Evolutionary conservation across 176 grass and related monocot genomes (phyloP).

Genomic region (Phoenix roebelenii): DNA sequence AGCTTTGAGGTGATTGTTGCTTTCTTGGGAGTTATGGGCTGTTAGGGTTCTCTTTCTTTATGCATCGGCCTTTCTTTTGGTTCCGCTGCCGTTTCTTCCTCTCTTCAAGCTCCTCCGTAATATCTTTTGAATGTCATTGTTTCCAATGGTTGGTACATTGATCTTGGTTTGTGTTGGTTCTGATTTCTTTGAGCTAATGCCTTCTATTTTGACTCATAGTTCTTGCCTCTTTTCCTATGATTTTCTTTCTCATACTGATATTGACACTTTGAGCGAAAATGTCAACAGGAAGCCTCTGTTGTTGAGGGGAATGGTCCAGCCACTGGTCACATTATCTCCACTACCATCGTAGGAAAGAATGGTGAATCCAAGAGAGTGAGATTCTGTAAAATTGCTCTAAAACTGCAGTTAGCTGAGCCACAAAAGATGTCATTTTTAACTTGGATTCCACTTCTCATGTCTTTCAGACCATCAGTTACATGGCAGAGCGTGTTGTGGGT

Average conservation of each 20-base stretch:
- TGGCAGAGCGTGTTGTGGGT: constrained; percentile 82
- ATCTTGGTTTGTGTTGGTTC: background rate
- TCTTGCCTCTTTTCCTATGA: background rate
- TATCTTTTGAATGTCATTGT: too few relatives aligned
- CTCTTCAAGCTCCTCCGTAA: too few relatives aligned
- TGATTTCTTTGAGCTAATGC: background rate
- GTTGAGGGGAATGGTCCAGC: constrained; percentile 48
- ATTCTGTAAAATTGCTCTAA: background rate
- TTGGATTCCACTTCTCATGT: constrained; percentile 2
- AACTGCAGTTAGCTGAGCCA: background rate
- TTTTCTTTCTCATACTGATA: constrained; percentile 8
- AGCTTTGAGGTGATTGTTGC: too few relatives aligned
- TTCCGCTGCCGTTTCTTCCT: too few relatives aligned
- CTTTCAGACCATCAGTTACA: constrained; percentile 80
- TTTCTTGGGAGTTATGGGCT: too few relatives aligned
- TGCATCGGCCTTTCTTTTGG: too few relatives aligned
- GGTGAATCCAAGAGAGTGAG: constrained; percentile 78
- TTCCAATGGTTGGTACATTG: too few relatives aligned
- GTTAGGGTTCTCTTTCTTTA: too few relatives aligned
- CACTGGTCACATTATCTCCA: constrained; percentile 87
- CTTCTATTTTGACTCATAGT: background rate
- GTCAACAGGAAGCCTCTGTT: constrained; percentile 38
- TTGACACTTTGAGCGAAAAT: background rate
- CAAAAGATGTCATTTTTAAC: constrained; percentile 3
- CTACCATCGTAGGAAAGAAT: constrained; percentile 87